Base-by-base conservation (phyloP, 352 stramenopile genomes). In the Pseudoperonospora humuli region DNA sequence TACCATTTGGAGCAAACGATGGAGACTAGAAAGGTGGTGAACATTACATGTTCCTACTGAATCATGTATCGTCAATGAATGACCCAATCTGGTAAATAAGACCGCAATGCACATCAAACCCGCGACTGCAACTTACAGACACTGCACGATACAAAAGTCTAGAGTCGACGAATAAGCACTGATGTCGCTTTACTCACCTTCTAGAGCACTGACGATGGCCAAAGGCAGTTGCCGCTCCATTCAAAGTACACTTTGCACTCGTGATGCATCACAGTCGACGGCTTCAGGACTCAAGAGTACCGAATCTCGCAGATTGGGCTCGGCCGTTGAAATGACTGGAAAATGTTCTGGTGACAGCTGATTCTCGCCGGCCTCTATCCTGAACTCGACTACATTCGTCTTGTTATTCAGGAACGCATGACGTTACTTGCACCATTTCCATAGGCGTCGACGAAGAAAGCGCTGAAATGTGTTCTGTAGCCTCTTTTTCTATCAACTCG, bases 331-430 rank as follows among this genome's bases (percentile, higher is more conserved):
- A 19, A 49, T 3, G 7, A 3, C n/a, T n/a, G 39, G 41, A 13
- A 58, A 61, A 39, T 54, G 35, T 10, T 67, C 49, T 5, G 43
- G 54, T 3, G 57, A 65, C 17, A 71, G 19, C 5, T 47, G 7
- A 24, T 45, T 50, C 17, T 87, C 70, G 10, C 72, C 66, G 1
- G 75, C 72, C 14, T 84, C 64, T 25, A 85, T 84, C 41, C 68
- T 57, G 34, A 87, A 85, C 19, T 87, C 72, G 8, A 70, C 45
- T 8, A 80, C 46, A 45, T 63, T 68, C 8, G 54, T 68, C 36
- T 61, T 43, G 28, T 60, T 71, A 8, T 52, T 56, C 24, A 49
- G 50, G 50, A 68, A 68, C 7, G 57, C 38, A n/a, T 57, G 49
- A 18, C 44, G 23, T 8, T 61, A 52, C 23, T 61, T 54, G 9